Percentiles rank a stretch among this genome's conserved stretches.
Conservation (phyloP, 2,329 filamentous ascomycete species). For the Aureobasidium lini region DNA sequence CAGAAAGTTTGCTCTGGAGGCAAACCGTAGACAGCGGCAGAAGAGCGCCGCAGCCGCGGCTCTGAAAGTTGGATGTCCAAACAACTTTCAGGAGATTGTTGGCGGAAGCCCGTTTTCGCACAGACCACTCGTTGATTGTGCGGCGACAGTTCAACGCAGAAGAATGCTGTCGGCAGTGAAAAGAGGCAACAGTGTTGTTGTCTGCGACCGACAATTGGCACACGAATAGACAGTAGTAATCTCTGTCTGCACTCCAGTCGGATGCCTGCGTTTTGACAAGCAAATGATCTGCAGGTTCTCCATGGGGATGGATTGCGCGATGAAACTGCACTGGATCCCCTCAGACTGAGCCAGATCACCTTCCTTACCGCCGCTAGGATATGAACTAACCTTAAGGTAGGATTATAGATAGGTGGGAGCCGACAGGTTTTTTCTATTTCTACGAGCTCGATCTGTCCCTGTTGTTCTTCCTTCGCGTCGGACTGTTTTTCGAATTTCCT, state of each 20-base stretch:
- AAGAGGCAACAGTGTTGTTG: neutral
- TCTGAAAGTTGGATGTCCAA: neutral
- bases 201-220: neutral
- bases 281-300: conserved; percentile 4
- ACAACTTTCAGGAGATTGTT: conserved; percentile 7
- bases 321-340: conserved; percentile 11
- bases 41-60: neutral
- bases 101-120: neutral
- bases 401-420: neutral
- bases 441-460: neutral
- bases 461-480: neutral
- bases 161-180: conserved; percentile 1
- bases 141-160: neutral
- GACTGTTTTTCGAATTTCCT: neutral
- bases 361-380: neutral
- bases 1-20: neutral
- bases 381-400: conserved; percentile 6
- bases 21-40: neutral
- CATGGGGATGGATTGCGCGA: conserved; percentile 9
- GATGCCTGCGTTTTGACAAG: neutral
- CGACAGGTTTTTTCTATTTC: neutral
- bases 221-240: neutral
- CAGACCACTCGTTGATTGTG: conserved; percentile 1
- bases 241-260: neutral
- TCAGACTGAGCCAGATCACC: conserved; percentile 4